These are phyloP conservation scores for Penicillium sp. DNA, from an alignment of 2,329 filamentous ascomycete species.

Conservation along the genomic window DNA sequence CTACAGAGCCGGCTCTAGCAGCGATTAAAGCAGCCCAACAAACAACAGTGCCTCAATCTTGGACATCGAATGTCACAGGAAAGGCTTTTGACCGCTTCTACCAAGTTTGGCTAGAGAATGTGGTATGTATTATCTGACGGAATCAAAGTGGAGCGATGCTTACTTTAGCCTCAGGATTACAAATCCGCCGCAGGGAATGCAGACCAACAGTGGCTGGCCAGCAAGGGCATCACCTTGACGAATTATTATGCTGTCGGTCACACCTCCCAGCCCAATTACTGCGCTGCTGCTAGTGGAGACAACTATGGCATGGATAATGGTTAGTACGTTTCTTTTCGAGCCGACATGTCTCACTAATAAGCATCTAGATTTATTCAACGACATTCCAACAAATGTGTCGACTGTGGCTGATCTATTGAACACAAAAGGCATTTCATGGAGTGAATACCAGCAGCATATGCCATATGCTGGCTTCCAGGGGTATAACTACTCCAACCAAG, in stretches of 20 bases:
- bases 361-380: conserved; percentile 54
- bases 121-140: conserved; percentile 40
- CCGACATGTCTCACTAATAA: neutral
- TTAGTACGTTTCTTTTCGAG: neutral
- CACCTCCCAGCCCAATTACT: conserved; percentile 77
- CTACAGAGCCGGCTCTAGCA: conserved; percentile 24
- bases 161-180: conserved; percentile 47
- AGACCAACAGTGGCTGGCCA: conserved; percentile 31
- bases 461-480: conserved; percentile 74
- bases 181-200: conserved; percentile 63
- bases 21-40: conserved; percentile 43
- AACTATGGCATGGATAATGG: conserved; percentile 70
- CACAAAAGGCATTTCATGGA: conserved; percentile 65
- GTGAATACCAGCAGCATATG: conserved; percentile 73
- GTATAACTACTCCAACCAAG: conserved; percentile 60
- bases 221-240: conserved; percentile 59
- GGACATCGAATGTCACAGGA: conserved; percentile 65
- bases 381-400: conserved; percentile 60
- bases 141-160: neutral
- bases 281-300: conserved; percentile 66
- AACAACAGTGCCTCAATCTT: conserved; percentile 60
- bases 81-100: conserved; percentile 71
- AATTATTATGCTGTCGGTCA: conserved; percentile 66
- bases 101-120: conserved; percentile 77
- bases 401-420: conserved; percentile 71